A percentile compares a stretch with the other conserved stretches of the same genome.
phyloP scores from a whole-genome alignment of 257 asterid genomes.

The Ajuga chamaepitys region DNA sequence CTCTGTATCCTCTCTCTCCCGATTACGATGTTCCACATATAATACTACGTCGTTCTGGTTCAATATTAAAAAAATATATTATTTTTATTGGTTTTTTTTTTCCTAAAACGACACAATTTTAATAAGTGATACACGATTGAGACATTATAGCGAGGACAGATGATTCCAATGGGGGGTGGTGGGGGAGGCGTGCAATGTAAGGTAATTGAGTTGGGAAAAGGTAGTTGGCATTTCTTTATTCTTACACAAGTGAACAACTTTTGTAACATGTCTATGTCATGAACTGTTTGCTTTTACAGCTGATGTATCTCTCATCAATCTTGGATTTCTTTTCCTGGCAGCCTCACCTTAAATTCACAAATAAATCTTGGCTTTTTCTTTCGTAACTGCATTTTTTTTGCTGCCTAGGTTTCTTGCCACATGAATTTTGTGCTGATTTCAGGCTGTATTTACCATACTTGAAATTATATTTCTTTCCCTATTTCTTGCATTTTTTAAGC shows the following conservation, averaged over 20 bases:
- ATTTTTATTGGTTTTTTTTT: no score
- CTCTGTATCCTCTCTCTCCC: no score
- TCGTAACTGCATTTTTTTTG: background rate
- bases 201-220: slow-evolving; percentile 33
- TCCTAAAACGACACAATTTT: no score
- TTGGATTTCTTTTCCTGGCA: slow-evolving; percentile 12
- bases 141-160: no score
- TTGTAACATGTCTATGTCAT: slow-evolving; percentile 37
- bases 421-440: slow-evolving; percentile 7
- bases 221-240: slow-evolving; percentile 30
- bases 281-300: slow-evolving; percentile 19
- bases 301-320: slow-evolving; percentile 1
- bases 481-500: background rate
- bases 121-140: no score
- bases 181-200: slow-evolving; percentile 30
- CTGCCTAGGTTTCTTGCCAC: background rate
- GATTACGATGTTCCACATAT: no score
- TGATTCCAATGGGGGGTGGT: background rate
- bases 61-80: no score
- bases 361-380: slow-evolving; percentile 20
- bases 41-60: no score
- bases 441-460: background rate
- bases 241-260: slow-evolving; percentile 39
- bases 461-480: background rate
- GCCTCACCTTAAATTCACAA: slow-evolving; percentile 33